Evolutionary conservation across 768 basidiomycete genomes (phyloP).

Genomic region (Melanogaster broomeanus): DNA sequence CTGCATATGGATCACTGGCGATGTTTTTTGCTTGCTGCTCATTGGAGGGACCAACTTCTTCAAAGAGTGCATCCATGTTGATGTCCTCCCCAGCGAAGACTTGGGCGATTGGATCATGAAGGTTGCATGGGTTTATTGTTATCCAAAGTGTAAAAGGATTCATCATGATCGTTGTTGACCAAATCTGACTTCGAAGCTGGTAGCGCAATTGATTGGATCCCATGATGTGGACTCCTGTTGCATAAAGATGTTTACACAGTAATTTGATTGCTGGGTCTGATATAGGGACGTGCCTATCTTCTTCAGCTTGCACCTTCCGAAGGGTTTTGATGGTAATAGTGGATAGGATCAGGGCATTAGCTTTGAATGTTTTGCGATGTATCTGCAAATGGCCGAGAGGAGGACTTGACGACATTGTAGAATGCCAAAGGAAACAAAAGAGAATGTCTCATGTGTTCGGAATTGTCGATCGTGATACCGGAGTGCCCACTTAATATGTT

Average conservation of each 20-base stretch:
- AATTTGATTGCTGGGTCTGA: background rate
- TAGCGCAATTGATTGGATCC: background rate
- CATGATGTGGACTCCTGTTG: background rate
- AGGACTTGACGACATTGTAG: background rate
- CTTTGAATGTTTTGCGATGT: background rate
- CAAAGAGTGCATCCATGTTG: background rate
- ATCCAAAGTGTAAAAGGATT: constrained; percentile 1
- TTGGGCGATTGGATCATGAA: background rate
- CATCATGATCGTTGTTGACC: background rate
- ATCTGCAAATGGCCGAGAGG: background rate
- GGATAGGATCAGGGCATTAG: constrained; percentile 14
- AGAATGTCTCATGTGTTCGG: constrained; percentile 8
- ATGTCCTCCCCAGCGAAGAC: background rate
- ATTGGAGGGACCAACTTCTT: background rate
- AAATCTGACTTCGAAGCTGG: background rate
- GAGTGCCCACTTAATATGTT: background rate
- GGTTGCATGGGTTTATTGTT: background rate
- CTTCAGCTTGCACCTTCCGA: background rate
- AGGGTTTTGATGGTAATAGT: background rate
- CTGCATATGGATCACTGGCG: background rate
- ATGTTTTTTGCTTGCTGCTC: background rate
- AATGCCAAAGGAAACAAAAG: constrained; percentile 6
- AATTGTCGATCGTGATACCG: background rate
- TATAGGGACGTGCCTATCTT: background rate
- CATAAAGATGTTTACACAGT: background rate